Base-by-base conservation (phyloP, 2,329 filamentous ascomycete genomes). In the Penicillium sp. region DNA sequence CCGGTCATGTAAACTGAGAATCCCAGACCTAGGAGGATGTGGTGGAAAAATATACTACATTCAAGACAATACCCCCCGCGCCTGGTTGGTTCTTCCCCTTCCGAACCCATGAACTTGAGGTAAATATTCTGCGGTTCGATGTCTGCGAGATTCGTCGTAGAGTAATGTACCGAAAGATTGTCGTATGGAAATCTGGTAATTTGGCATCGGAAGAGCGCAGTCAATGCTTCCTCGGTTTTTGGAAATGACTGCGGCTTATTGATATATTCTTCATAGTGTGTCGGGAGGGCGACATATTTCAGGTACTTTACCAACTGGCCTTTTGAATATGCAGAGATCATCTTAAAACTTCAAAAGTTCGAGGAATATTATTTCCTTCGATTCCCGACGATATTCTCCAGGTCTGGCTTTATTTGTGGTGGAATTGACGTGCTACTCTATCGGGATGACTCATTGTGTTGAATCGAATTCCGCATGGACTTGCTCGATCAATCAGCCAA, bases 21-120 rank as follows among this genome's bases (percentile, higher is more conserved):
- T 1, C 80, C 80, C n/a, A 84, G 59, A 2, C 70, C 77, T 15
- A 76, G 68, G 4, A 85, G 70, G 10, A 83, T 66, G 55, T 82
- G 73, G 57, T 78, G 75, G 58, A 84, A 83, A 17, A 86, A 73
- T 34, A 83, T 74, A 47, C 74, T 79, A 21, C 75, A 75, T 61
- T 85, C 83, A 75, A 86, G 82, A 68, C 83, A 86, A 65, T 86
- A 86, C 0, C 84, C 83, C 15, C 84, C 84, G 2, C 77, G 67
- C 13, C 74, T 67, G 2, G 74, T 72, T 2, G 52, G 53, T 7
- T 30, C 12, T 1, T 34, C 39, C 3, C 50, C 45, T 1, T 34
- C 44, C 1, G 36, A 2, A 2, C 68, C 62, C 36, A 84, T 69
- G 41, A 82, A 73, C 58, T 84, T 84, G 13, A 69, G 51, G 61